These are phyloP conservation scores for Mentha longifolia DNA, from an alignment of 257 asterid genomes.

Conservation along the genomic window DNA sequence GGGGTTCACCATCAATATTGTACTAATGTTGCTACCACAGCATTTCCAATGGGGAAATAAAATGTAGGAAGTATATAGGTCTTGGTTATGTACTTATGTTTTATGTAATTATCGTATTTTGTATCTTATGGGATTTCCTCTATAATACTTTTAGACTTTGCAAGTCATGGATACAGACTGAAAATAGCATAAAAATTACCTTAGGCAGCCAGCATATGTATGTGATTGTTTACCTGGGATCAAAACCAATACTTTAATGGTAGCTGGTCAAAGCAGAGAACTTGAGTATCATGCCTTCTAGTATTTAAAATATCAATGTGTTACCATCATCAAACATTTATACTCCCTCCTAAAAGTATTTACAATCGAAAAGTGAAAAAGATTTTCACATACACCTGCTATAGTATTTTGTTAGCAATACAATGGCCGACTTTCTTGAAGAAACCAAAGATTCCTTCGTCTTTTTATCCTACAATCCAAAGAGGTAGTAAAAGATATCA, in stretches of 20 bases:
- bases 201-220: not conserved
- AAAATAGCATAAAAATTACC: constrained; percentile 19
- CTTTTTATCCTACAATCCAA: not conserved
- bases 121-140: no score
- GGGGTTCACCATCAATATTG: constrained; percentile 42
- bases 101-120: constrained; percentile 24
- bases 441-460: constrained; percentile 37
- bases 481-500: constrained; percentile 22
- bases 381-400: not conserved
- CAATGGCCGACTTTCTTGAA: constrained; percentile 14
- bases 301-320: not conserved
- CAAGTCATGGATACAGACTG: no score
- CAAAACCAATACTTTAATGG: not conserved
- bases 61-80: constrained; percentile 25
- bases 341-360: not conserved
- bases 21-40: constrained; percentile 17
- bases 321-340: not conserved
- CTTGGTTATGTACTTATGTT: constrained; percentile 9
- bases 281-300: not conserved
- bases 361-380: constrained; percentile 4
- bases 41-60: constrained; percentile 33
- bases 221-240: constrained; percentile 8
- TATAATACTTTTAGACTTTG: no score
- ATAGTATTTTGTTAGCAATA: not conserved
- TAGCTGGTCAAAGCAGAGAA: not conserved